phyloP scores from a whole-genome alignment of 768 basidiomycete genomes.

The Phaeolepiota aurea region DNA sequence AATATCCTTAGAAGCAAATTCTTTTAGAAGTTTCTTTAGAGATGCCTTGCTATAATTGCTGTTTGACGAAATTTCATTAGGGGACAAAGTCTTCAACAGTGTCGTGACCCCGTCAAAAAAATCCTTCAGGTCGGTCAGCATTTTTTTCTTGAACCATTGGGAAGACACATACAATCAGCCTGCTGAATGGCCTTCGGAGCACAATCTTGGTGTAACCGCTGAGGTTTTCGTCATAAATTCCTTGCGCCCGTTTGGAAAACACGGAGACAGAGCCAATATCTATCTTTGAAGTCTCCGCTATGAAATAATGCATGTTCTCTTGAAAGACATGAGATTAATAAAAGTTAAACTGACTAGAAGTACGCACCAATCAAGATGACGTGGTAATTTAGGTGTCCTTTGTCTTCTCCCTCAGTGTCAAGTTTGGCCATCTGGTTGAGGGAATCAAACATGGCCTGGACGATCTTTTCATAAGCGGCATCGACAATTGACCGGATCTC shows the following conservation, averaged over 20 bases:
- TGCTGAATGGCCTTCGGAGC: slow-evolving; percentile 77
- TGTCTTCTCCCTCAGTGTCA: slow-evolving; percentile 90
- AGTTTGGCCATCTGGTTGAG: slow-evolving; percentile 95
- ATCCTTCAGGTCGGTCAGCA: slow-evolving; percentile 45
- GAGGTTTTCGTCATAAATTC: slow-evolving; percentile 86
- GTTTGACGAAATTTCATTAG: slow-evolving; percentile 70
- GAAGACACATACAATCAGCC: slow-evolving; percentile 61
- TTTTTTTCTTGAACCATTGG: background rate
- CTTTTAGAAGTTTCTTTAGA: slow-evolving; percentile 80
- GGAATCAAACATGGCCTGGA: slow-evolving; percentile 86
- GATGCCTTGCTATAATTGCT: slow-evolving; percentile 66
- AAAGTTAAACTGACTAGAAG: background rate
- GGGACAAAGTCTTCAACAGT: slow-evolving; percentile 71
- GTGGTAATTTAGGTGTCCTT: slow-evolving; percentile 94
- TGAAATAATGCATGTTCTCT: slow-evolving; percentile 98
- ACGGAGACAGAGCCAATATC: slow-evolving; percentile 51
- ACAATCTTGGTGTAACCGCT: slow-evolving; percentile 81
- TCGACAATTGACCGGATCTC: slow-evolving; percentile 77
- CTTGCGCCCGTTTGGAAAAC: slow-evolving; percentile 68
- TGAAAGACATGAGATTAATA: slow-evolving; percentile 2
- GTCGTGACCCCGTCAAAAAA: slow-evolving; percentile 91
- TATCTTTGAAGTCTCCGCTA: slow-evolving; percentile 70
- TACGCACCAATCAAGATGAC: slow-evolving; percentile 85
- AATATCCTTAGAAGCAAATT: slow-evolving; percentile 81
- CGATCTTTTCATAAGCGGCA: slow-evolving; percentile 79